Evolutionary conservation across 2,329 filamentous ascomycete species (phyloP).

Genomic region (Davidsoniella virescens): DNA sequence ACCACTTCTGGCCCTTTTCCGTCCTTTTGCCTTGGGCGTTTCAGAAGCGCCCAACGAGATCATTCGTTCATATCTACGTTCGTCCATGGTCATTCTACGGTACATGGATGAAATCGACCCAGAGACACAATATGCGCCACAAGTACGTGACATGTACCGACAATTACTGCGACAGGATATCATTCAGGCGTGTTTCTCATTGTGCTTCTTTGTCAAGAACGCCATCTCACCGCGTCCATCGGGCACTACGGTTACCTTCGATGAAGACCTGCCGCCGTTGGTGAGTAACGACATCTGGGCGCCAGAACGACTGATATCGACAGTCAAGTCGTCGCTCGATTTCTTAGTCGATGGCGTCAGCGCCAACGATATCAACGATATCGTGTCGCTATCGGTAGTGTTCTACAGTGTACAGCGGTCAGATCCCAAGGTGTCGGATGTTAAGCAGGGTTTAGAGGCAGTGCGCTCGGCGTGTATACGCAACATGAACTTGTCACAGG

Average conservation of each 20-base stretch:
- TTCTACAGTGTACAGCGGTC: conserved; percentile 28
- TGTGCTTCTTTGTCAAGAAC: conserved; percentile 36
- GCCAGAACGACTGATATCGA: conserved; percentile 24
- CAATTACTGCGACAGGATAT: conserved; percentile 37
- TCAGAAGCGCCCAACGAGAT: conserved; percentile 34
- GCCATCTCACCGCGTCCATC: conserved; percentile 2
- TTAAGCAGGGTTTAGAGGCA: conserved; percentile 24
- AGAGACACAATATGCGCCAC: conserved; percentile 27
- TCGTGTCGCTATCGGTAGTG: conserved; percentile 32
- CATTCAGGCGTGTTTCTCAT: conserved; percentile 36
- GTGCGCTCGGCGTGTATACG: conserved; percentile 30
- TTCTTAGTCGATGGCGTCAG: conserved; percentile 29
- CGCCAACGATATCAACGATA: conserved; percentile 34
- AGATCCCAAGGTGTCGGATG: conserved; percentile 27
- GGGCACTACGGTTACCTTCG: conserved; percentile 1
- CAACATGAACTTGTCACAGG: conserved; percentile 27
- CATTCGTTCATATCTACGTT: conserved; percentile 34
- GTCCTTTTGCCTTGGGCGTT: conserved; percentile 37
- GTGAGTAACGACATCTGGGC: conserved; percentile 23
- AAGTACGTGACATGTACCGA: conserved; percentile 35
- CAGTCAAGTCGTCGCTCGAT: conserved; percentile 32
- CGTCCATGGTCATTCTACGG: conserved; percentile 37
- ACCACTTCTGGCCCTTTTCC: conserved; percentile 35
- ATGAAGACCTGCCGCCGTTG: conserved; percentile 6
- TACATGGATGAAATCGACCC: conserved; percentile 39